These are phyloP conservation scores for Pseudogymnoascus sp. DNA, from an alignment of 2,329 filamentous ascomycete species.

Conservation along the genomic window DNA sequence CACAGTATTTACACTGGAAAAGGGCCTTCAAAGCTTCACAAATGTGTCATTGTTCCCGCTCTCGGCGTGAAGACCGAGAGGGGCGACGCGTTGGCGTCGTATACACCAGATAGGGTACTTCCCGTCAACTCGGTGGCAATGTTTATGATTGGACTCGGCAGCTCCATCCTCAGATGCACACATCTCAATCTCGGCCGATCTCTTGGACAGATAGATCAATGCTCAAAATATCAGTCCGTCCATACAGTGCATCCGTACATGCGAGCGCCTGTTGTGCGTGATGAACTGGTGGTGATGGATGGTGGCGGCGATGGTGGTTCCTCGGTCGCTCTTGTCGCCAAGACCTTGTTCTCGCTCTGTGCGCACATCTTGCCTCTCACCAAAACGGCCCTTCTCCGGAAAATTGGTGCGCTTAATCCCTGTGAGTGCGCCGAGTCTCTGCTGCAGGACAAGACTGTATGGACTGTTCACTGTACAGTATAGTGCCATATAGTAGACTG, in stretches of 20 bases:
- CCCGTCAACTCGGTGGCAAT: background rate
- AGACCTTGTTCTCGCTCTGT: background rate
- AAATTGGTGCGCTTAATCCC: conserved; percentile 4
- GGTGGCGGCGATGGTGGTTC: background rate
- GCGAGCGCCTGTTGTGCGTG: background rate
- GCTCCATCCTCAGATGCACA: background rate
- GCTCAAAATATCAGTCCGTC: background rate
- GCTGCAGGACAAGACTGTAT: background rate
- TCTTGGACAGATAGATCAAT: background rate
- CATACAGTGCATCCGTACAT: conserved; percentile 1
- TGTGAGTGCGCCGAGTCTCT: background rate
- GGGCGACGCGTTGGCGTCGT: background rate
- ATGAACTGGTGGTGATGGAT: background rate
- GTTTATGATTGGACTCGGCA: background rate
- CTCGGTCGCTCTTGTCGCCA: background rate
- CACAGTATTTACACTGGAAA: background rate
- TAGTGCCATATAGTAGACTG: background rate
- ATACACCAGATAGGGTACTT: background rate
- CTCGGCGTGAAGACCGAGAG: background rate
- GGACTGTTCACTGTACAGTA: background rate
- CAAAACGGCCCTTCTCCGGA: conserved; percentile 7
- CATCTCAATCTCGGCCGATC: background rate
- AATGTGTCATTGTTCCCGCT: background rate
- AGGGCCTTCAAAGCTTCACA: conserved; percentile 5
- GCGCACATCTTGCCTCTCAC: background rate